phyloP scores from a whole-genome alignment of 768 basidiomycete species.

The Boletus vinaceobasis region DNA sequence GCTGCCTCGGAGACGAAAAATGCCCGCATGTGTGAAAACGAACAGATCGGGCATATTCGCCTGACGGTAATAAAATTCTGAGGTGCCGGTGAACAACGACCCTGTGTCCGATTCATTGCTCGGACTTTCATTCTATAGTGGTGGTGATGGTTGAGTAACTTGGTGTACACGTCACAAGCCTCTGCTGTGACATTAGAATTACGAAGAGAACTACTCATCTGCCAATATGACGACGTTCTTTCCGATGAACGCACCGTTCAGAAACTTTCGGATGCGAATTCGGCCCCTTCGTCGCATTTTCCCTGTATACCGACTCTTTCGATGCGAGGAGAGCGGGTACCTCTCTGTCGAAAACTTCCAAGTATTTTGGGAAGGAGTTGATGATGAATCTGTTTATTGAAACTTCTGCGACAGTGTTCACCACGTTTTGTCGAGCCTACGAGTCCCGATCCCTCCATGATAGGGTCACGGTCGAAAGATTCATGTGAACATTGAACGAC shows the following conservation, averaged over 20 bases:
- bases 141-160: neutral
- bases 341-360: conserved; percentile 38
- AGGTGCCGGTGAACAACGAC: neutral
- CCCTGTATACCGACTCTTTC: conserved; percentile 44
- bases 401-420: conserved; percentile 37
- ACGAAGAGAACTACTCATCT: neutral
- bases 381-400: conserved; percentile 30
- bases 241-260: neutral
- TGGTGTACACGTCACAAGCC: neutral
- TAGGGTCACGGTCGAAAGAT: neutral
- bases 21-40: neutral
- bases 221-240: neutral
- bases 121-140: neutral
- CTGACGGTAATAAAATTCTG: neutral
- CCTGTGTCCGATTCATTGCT: neutral
- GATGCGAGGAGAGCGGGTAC: conserved; percentile 37
- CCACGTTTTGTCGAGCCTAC: conserved; percentile 29
- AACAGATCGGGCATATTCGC: neutral
- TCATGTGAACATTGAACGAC: neutral
- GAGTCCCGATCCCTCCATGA: neutral
- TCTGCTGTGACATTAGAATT: neutral
- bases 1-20: neutral
- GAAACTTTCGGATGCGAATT: neutral
- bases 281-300: conserved; percentile 39
- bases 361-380: conserved; percentile 27